Base-by-base conservation (phyloP, 2,329 filamentous ascomycete species). In the Stachybotrys elegans region DNA sequence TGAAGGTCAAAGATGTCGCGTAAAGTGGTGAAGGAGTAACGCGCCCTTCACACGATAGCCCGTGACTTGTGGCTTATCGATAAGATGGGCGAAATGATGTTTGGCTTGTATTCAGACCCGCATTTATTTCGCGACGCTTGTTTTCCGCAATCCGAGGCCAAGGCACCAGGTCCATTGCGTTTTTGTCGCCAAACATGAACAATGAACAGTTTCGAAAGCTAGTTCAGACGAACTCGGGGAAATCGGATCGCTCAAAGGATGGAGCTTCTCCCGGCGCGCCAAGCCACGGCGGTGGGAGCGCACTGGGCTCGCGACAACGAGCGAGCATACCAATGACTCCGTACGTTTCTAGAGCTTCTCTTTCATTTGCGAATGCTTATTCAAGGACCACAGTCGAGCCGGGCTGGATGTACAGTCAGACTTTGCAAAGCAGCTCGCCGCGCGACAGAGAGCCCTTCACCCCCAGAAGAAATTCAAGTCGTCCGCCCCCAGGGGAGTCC, bases 281-380 rank as follows among this genome's bases (percentile, higher is more conserved):
- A 47, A 53, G 52, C 43, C 48, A 56, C 11, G 51, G 49, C 34
- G 53, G 44, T 22, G 68, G 74, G 38, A 68, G 70, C 40, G 67
- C 80, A 5, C 73, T 95, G 45, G 90, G 90, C 19, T 93, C 88
- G 46, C 79, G 86, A 57, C 82, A 86, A 66, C 81, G 82, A 52
- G 79, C 86, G 25, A 92, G 80, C 64, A 92, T 95, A 49, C 89
- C 89, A 45, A 96, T 96, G 92, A 96, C 92, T 39, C 92, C 92
- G 84, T 90, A 75, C 57, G 83, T 72, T n/a, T n/a, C n/a, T n/a
- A n/a, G n/a, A n/a, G n/a, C n/a, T n/a, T n/a, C n/a, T n/a, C n/a
- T n/a, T n/a, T n/a, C n/a, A n/a, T n/a, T n/a, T n/a, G n/a, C n/a
- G n/a, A n/a, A n/a, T n/a, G n/a, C n/a, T n/a, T n/a, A n/a, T n/a